A percentile compares a stretch with the other conserved stretches of the same genome.
phyloP scores from a whole-genome alignment of 495 filamentous ascomycete genomes.

The Aspergillus olivimuriae region DNA sequence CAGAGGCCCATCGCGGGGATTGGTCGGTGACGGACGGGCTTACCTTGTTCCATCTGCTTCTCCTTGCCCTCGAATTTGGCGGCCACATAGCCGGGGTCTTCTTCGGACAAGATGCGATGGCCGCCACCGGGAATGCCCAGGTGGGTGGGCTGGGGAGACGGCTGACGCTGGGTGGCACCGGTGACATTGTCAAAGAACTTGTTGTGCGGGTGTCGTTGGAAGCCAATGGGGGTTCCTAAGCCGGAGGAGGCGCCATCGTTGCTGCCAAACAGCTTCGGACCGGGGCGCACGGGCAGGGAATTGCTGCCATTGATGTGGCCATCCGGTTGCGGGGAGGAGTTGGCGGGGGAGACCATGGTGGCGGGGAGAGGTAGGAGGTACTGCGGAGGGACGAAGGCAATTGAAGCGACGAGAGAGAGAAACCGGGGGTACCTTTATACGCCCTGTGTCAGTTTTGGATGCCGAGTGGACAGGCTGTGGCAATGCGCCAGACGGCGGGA shows the following conservation, averaged over 20 bases:
- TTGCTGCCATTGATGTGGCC: conserved; percentile 23
- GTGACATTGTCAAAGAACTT: conserved; percentile 59
- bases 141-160: conserved; percentile 90
- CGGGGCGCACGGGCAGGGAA: conserved; percentile 26
- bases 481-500: too few species aligned
- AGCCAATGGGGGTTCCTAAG: conserved; percentile 40
- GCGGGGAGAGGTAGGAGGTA: background rate
- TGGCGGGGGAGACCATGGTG: conserved; percentile 33
- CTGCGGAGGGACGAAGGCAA: background rate
- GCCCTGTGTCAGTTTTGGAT: too few species aligned
- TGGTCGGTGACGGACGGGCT: too few species aligned
- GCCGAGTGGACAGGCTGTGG: too few species aligned
- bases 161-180: conserved; percentile 53
- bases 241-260: conserved; percentile 34
- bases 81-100: conserved; percentile 92
- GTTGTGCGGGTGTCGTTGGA: conserved; percentile 48
- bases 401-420: background rate
- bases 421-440: too few species aligned
- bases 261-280: conserved; percentile 31
- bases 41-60: conserved; percentile 86
- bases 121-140: conserved; percentile 65
- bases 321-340: conserved; percentile 26
- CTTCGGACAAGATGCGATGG: conserved; percentile 64
- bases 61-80: conserved; percentile 92
- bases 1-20: too few species aligned